Evolutionary conservation across 331 rosid species (phyloP).

Genomic region (Spiraea crenata): DNA sequence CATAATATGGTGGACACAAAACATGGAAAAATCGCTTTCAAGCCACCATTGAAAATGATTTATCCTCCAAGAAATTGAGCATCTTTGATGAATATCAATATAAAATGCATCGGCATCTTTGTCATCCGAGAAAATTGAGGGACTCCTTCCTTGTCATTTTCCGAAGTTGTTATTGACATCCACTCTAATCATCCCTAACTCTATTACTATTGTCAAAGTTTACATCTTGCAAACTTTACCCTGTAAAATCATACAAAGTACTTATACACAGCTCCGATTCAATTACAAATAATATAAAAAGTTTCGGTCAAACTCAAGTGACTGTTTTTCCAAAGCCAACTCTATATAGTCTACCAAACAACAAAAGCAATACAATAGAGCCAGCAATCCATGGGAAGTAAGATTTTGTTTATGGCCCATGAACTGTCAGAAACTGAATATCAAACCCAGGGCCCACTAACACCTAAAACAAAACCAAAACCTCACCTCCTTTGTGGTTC

Average conservation of each 20-base stretch:
- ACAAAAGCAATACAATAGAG: not conserved
- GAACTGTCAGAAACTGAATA: constrained; percentile 26
- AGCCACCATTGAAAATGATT: too few relatives aligned
- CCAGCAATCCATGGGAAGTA: constrained; percentile 9
- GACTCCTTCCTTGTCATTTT: constrained; percentile 29
- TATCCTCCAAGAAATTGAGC: constrained; percentile 4
- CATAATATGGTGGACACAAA: constrained; percentile 17
- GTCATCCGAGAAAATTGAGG: constrained; percentile 37
- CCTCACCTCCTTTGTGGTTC: constrained; percentile 6
- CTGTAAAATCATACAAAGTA: too few relatives aligned
- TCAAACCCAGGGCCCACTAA: constrained; percentile 20
- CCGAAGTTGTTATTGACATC: constrained; percentile 17
- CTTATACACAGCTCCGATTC: too few relatives aligned
- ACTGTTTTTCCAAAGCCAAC: too few relatives aligned
- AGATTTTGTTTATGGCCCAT: constrained; percentile 26
- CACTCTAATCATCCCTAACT: constrained; percentile 17
- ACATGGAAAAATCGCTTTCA: constrained; percentile 33
- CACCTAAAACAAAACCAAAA: not conserved
- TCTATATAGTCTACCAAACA: too few relatives aligned
- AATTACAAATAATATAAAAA: too few relatives aligned
- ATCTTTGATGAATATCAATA: not conserved
- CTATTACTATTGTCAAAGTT: constrained; percentile 20
- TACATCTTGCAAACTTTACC: constrained; percentile 1
- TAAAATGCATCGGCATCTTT: constrained; percentile 9
- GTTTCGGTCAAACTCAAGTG: too few relatives aligned